Evolutionary conservation across 768 basidiomycete genomes (phyloP).

Genomic region (Lactarius indigo): DNA sequence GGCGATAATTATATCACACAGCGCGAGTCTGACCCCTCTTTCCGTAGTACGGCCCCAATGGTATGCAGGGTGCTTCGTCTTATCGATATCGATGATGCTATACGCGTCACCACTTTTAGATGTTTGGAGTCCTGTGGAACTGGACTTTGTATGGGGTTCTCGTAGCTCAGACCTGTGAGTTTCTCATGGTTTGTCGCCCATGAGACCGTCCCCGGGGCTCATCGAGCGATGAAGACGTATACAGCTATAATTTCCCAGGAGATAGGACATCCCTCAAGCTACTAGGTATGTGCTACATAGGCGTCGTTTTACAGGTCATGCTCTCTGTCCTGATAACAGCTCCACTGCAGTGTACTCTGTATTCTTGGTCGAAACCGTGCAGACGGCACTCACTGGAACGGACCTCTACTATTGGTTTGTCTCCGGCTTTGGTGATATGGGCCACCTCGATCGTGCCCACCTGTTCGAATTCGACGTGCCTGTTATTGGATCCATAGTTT

Average conservation of each 20-base stretch:
- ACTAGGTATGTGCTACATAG: neutral
- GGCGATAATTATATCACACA: no score
- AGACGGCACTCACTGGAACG: constrained; percentile 25
- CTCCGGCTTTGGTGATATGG: neutral
- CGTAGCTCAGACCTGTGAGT: constrained; percentile 6
- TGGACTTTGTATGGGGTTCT: no score
- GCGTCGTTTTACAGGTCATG: neutral
- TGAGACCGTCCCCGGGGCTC: no score
- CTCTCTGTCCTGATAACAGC: neutral
- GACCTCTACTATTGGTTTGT: constrained; percentile 20
- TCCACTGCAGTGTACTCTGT: neutral
- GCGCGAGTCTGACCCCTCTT: neutral
- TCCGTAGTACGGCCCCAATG: neutral
- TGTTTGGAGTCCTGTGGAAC: constrained; percentile 8
- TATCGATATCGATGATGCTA: no score
- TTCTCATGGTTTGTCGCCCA: neutral
- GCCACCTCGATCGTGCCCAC: neutral
- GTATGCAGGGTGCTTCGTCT: no score
- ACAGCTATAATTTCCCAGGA: constrained; percentile 13
- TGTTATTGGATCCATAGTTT: constrained; percentile 3
- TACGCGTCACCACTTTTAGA: no score
- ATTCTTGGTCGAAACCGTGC: neutral
- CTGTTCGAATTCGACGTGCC: constrained; percentile 29
- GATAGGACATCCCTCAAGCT: neutral
- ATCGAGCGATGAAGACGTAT: constrained; percentile 7